Percentiles rank a stretch among this genome's conserved stretches.
These are phyloP conservation scores for Rhodotorula glutinis DNA, from an alignment of 1,284 basidiomycete species.

Conservation along the genomic window DNA sequence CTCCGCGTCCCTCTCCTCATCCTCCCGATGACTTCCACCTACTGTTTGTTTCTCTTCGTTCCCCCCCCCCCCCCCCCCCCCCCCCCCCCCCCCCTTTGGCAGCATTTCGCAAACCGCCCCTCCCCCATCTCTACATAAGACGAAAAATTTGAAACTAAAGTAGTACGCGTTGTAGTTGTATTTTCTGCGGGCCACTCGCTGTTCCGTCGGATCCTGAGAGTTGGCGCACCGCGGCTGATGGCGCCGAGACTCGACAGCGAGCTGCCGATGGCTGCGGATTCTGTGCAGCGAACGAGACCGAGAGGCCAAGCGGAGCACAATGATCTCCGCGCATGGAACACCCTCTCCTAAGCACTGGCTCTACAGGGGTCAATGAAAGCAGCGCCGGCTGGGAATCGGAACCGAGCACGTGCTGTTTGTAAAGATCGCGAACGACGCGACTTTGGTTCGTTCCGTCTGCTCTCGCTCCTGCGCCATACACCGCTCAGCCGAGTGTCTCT, in stretches of 20 bases:
- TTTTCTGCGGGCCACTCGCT: not conserved
- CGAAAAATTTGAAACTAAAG: not conserved
- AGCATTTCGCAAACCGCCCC: not conserved
- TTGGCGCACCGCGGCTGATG: too few species aligned
- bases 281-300: too few species aligned
- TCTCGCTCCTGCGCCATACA: not conserved
- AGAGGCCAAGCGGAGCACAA: too few species aligned
- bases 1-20: not conserved
- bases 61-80: not conserved
- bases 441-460: not conserved
- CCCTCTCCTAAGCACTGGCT: too few species aligned
- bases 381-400: too few species aligned
- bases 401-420: not conserved
- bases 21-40: not conserved
- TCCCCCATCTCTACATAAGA: not conserved
- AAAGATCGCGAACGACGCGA: not conserved
- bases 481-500: too few species aligned
- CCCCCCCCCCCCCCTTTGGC: too few species aligned
- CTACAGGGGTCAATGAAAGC: too few species aligned
- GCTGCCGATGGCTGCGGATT: too few species aligned
- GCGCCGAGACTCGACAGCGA: too few species aligned
- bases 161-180: not conserved
- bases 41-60: not conserved
- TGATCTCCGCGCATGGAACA: too few species aligned
- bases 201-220: too few species aligned